Conservation (phyloP, 805 yeast genomes). For the Pichia deserticola region DNA sequence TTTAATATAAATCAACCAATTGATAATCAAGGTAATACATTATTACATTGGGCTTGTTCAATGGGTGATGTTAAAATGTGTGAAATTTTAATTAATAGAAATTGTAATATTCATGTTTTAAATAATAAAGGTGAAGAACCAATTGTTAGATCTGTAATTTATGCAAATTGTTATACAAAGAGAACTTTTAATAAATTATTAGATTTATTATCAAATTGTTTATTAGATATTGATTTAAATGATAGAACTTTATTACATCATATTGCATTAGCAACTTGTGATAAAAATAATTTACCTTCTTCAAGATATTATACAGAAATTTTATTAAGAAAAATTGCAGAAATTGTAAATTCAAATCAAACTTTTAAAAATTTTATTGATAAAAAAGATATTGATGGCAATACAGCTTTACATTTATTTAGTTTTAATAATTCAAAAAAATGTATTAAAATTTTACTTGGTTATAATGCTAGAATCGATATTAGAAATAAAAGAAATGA, state of each 20-base stretch:
- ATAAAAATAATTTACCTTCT: conserved; percentile 64
- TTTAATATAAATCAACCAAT: conserved; percentile 72
- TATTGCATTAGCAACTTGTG: conserved; percentile 61
- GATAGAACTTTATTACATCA: conserved; percentile 82
- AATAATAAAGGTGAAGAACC: conserved; percentile 82
- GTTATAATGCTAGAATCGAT: conserved; percentile 48
- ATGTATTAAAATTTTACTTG: conserved; percentile 37
- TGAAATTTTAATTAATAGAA: conserved; percentile 65
- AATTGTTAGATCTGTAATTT: conserved; percentile 72
- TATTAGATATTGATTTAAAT: conserved; percentile 67
- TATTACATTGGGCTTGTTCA: conserved; percentile 97
- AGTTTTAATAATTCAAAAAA: conserved; percentile 38
- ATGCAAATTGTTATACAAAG: conserved; percentile 80
- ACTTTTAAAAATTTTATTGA: conserved; percentile 50
- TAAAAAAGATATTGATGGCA: conserved; percentile 51
- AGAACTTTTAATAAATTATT: conserved; percentile 74
- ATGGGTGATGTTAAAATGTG: conserved; percentile 80
- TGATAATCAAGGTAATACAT: conserved; percentile 91
- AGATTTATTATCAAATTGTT: conserved; percentile 66
- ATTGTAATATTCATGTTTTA: conserved; percentile 56
- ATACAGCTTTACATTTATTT: conserved; percentile 48
- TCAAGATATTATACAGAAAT: conserved; percentile 78
- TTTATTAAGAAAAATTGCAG: conserved; percentile 64
- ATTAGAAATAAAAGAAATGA: conserved; percentile 39
- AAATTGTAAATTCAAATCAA: conserved; percentile 49